Evolutionary conservation across 768 basidiomycete genomes (phyloP), one percentile per base, ranked within the genome.

Genomic region (Russula emetica): DNA sequence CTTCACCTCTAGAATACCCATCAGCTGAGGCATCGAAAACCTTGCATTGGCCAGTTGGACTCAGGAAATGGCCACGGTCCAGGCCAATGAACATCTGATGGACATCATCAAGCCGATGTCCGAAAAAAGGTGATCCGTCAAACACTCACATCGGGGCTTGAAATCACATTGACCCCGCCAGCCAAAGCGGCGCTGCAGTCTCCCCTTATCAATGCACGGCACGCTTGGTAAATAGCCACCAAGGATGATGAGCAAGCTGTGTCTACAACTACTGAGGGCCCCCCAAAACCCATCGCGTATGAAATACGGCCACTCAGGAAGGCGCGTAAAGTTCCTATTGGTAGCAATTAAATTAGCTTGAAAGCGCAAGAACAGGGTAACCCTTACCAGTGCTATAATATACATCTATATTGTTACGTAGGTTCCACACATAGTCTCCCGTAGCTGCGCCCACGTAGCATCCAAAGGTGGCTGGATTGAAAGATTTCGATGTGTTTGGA

Each of bases 201-300:
- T 20, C 78, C 73, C 61, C 80, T 80, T 73, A 80, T 76, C 34
- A 91, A 73, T 0, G 87, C 84, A 51, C 88, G 83, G 54, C 80
- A 84, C 0, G 85, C 89, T 66, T 85, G 85, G 72, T 90, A 82
- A 30, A 90, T 75, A 10, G 87, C 86, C 16, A 86, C 82, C 36
- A 79, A 74, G 5, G 87, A 87, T 5, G 87, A 86, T 9, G 88
- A 90, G 71, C 89, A 90, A 0, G 88, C 86, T 0, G 88, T 90
- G 64, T 91, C 86, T 40, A 88, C 74, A 0, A 87, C 86, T 20
- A 87, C 75, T 0, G 88, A 89, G 1, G 88, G 88, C 0, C 89
- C 89, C 42, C 84, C 77, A 52, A 88, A 77, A 61, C 82, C 77
- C 78, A 89, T 83, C 4, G 82, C 83, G 66, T 88, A 84, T 0